Conservation (phyloP, 257 asterid genomes). For the Solanum tarapatanum region DNA sequence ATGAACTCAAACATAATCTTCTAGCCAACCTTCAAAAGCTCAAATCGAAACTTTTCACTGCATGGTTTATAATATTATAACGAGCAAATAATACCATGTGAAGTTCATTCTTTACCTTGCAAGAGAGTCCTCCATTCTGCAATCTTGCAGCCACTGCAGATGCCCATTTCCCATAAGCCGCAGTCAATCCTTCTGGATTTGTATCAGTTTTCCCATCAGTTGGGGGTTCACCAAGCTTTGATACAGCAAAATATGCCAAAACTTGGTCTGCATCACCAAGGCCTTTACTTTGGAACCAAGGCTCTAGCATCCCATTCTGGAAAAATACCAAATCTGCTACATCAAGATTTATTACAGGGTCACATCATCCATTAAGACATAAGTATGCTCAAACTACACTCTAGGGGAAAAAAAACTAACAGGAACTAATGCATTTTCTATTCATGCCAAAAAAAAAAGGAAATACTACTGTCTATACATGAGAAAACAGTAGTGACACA, state of each 20-base stretch:
- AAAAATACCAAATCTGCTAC: constrained; percentile 98
- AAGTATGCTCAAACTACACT: neutral
- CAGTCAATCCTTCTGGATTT: constrained; percentile 91
- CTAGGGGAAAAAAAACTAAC: neutral
- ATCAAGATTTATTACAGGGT: constrained; percentile 31
- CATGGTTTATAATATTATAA: neutral
- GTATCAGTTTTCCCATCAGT: constrained; percentile 86
- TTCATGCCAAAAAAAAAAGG: neutral
- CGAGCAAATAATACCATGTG: neutral
- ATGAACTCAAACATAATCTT: neutral
- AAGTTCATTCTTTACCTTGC: constrained; percentile 51
- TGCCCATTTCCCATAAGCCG: constrained; percentile 96
- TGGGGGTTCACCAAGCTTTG: constrained; percentile 92
- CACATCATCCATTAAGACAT: neutral
- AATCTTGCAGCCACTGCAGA: constrained; percentile 78
- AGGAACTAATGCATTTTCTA: neutral
- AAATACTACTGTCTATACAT: neutral
- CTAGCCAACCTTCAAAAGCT: neutral
- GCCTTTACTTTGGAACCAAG: constrained; percentile 84
- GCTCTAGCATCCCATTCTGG: constrained; percentile 99
- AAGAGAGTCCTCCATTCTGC: constrained; percentile 72
- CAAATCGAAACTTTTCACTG: neutral
- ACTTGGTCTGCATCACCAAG: constrained; percentile 85
- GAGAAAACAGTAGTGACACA: neutral
- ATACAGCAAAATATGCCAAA: constrained; percentile 87